Conservation (phyloP, 2,329 filamentous ascomycete species). For the Aspergillus floridensis region DNA sequence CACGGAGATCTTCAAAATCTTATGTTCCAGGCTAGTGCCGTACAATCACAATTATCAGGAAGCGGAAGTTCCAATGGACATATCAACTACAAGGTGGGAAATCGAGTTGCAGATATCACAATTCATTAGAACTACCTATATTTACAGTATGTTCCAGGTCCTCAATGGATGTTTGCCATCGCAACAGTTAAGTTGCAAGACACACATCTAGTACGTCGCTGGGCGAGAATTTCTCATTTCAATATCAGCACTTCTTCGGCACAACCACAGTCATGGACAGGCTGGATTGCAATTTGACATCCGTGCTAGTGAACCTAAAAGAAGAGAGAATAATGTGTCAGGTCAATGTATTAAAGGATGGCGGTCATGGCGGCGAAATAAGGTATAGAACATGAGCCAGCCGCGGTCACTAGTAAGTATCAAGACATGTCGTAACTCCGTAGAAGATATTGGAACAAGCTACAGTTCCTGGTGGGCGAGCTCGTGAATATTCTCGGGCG, state of each 20-base stretch:
- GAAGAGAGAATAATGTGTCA: constrained; percentile 2
- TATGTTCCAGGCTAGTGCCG: no score
- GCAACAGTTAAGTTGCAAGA: constrained; percentile 30
- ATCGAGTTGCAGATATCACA: background rate
- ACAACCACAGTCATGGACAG: constrained; percentile 81
- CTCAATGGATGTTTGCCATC: constrained; percentile 47
- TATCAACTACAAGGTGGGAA: background rate
- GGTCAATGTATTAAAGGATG: constrained; percentile 29
- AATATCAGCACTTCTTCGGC: constrained; percentile 98
- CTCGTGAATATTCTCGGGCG: constrained; percentile 30
- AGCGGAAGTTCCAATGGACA: no score
- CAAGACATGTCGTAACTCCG: constrained; percentile 31
- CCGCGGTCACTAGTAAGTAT: constrained; percentile 23
- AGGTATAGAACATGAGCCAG: constrained; percentile 30
- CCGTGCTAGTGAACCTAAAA: constrained; percentile 64
- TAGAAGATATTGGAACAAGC: constrained; percentile 12
- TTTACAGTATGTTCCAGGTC: constrained; percentile 38
- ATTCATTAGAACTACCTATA: background rate
- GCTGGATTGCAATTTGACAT: constrained; percentile 99
- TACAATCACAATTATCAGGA: no score
- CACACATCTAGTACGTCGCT: constrained; percentile 47
- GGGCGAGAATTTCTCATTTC: constrained; percentile 29
- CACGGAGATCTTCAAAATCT: no score
- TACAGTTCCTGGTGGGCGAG: constrained; percentile 44
- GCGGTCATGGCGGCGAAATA: constrained; percentile 22